Conservation (phyloP, 116 monocot species). For the Cymodocea nodosa region DNA sequence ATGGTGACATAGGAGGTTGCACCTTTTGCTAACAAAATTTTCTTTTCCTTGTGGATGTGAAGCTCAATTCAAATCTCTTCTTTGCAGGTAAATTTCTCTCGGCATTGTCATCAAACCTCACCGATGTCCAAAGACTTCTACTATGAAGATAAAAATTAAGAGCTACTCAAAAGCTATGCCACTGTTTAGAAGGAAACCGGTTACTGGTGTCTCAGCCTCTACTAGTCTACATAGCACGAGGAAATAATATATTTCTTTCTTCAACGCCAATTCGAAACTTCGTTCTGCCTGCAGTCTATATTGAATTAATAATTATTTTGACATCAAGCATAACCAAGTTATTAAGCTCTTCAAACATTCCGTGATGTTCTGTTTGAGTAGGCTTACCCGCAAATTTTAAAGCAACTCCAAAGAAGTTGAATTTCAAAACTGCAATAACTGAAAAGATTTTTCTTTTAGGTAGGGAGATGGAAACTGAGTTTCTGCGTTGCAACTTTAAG, state of each 20-base stretch:
- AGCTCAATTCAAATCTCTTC: not conserved
- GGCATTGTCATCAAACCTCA: constrained; percentile 37
- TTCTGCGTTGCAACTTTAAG: too few relatives aligned
- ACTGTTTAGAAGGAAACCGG: not conserved
- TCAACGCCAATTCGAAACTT: not conserved
- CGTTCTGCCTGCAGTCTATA: not conserved
- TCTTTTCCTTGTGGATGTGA: not conserved
- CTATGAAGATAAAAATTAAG: constrained; percentile 20
- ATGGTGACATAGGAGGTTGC: constrained; percentile 59
- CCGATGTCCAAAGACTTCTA: constrained; percentile 51
- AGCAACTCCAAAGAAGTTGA: too few relatives aligned
- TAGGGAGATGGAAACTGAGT: too few relatives aligned
- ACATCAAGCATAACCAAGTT: not conserved
- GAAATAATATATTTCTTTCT: not conserved
- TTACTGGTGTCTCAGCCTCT: not conserved
- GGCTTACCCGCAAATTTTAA: not conserved
- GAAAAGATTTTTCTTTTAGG: too few relatives aligned
- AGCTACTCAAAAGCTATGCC: not conserved
- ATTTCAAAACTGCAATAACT: too few relatives aligned
- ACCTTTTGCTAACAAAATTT: not conserved
- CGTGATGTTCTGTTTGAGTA: not conserved
- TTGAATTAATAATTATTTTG: not conserved
- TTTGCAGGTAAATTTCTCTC: constrained; percentile 66
- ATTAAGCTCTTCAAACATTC: not conserved
- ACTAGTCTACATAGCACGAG: not conserved